Base-by-base conservation (phyloP, 1,284 basidiomycete species). In the Apiotrichum gamsii region DNA sequence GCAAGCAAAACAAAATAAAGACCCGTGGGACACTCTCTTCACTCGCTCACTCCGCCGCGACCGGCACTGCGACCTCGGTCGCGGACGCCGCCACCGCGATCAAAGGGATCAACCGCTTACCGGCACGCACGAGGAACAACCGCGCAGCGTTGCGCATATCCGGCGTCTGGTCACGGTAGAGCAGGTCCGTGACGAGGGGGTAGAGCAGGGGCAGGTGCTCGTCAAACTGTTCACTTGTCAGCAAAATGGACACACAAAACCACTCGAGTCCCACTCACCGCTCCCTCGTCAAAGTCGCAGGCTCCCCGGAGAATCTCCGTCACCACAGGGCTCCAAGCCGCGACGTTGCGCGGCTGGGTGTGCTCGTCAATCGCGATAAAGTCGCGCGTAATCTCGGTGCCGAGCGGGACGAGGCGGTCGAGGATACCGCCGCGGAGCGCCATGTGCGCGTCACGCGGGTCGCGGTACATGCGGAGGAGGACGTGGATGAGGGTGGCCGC, bases 291-390 rank as follows among this genome's bases (percentile, higher is more conserved):
- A 57, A 97, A 89, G 21, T 80, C 81, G 62, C 83, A 84, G 62
- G 93, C 90, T 10, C 95, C 95, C 49, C 86, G 82, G 23, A 99
- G 71, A 40, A 97, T 90, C 67, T 96, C 93, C 3, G 84, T 84
- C 14, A 97, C 86, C 21, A 99, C 95, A 11, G 95, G 95, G 23
- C 89, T 95, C 95, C 95, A 99, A 0, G 96, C 94, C 10, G 83
- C 74, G 52, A 99, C 94, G 66, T 97, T 98, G 70, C 97, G 89
- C 40, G 83, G 83, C 73, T 98, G 94, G 3, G 84, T 90, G 57
- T 97, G 94, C 3, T 84, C 74, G 49, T 89, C 87, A 43, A 98
- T 77, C 56, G 87, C 87, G 63, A 85, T 87, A 73, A 90, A 99
- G 70, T 94, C 90, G 56, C 84, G 81, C 43, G 97, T 76, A 25